phyloP scores from a whole-genome alignment of 148 eudicot genomes.

The Dianthus caryophyllus region DNA sequence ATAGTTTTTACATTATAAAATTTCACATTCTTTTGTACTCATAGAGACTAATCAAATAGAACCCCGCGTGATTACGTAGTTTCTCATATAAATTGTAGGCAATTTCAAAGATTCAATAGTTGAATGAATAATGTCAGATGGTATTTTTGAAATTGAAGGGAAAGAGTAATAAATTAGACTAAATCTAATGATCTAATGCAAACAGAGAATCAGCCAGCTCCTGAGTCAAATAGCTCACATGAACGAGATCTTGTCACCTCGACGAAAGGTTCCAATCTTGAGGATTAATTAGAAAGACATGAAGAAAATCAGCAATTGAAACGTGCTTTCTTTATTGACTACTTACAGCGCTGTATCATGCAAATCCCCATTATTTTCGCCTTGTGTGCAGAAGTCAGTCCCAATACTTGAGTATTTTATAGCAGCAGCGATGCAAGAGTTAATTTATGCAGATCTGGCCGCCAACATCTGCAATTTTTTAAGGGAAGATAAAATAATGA shows the following conservation, averaged over 20 bases:
- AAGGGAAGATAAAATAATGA: neutral
- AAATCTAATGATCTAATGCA: conserved; percentile 13
- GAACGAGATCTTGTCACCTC: conserved; percentile 51
- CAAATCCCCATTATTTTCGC: neutral
- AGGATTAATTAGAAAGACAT: conserved; percentile 31
- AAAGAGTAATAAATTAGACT: conserved; percentile 9
- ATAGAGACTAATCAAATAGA: too few relatives aligned
- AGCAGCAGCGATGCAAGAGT: conserved; percentile 7
- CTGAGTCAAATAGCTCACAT: conserved; percentile 55
- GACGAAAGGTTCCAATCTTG: conserved; percentile 51
- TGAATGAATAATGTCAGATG: too few relatives aligned
- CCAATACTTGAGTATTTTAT: neutral
- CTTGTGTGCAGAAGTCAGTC: neutral
- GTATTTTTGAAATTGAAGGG: too few relatives aligned
- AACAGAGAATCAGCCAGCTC: conserved; percentile 70
- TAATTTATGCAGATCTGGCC: conserved; percentile 3
- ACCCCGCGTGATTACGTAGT: too few relatives aligned
- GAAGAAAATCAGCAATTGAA: conserved; percentile 7
- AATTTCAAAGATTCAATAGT: too few relatives aligned
- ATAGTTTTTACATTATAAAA: too few relatives aligned
- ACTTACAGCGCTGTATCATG: neutral
- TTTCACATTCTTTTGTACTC: too few relatives aligned
- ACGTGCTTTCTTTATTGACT: neutral
- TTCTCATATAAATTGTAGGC: too few relatives aligned
- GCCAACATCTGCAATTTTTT: conserved; percentile 4